Evolutionary conservation across 768 basidiomycete genomes (phyloP).

Genomic region (Leccinum disarticulatum): DNA sequence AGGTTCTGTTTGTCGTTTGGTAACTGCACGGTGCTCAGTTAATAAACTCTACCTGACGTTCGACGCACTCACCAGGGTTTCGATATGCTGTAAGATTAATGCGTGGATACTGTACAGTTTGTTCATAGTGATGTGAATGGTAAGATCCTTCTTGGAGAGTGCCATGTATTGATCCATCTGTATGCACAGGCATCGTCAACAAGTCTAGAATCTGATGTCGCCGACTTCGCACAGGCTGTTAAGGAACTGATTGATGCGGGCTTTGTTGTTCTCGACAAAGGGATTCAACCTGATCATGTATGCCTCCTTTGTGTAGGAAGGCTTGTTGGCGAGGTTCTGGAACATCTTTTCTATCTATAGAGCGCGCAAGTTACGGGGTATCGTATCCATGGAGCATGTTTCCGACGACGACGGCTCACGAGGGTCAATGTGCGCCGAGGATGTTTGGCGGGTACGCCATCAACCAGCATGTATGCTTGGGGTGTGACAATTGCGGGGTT

Average conservation of each 20-base stretch:
- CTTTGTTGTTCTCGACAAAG: slow-evolving; percentile 98
- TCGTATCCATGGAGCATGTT: too few species aligned
- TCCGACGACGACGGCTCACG: slow-evolving; percentile 36
- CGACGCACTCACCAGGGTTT: slow-evolving; percentile 70
- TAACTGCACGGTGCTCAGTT: slow-evolving; percentile 51
- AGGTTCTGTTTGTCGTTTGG: slow-evolving; percentile 98
- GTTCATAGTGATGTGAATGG: slow-evolving; percentile 97
- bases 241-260: slow-evolving; percentile 95
- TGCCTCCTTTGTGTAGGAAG: slow-evolving; percentile 94
- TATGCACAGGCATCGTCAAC: too few species aligned
- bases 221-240: slow-evolving; percentile 98
- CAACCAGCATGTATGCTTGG: slow-evolving; percentile 99
- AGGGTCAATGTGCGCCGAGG: slow-evolving; percentile 94
- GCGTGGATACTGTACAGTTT: slow-evolving; percentile 99
- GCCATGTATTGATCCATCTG: too few species aligned
- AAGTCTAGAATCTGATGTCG: too few species aligned
- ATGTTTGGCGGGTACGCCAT: slow-evolving; percentile 96
- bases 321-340: slow-evolving; percentile 98
- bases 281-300: slow-evolving; percentile 99
- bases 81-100: slow-evolving; percentile 91
- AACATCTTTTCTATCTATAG: slow-evolving; percentile 97
- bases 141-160: too few species aligned
- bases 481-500: slow-evolving; percentile 99
- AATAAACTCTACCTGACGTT: background rate
- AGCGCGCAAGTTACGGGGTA: slow-evolving; percentile 6